phyloP scores from a whole-genome alignment of 148 eudicot genomes.

The Rhododendron vialii region DNA sequence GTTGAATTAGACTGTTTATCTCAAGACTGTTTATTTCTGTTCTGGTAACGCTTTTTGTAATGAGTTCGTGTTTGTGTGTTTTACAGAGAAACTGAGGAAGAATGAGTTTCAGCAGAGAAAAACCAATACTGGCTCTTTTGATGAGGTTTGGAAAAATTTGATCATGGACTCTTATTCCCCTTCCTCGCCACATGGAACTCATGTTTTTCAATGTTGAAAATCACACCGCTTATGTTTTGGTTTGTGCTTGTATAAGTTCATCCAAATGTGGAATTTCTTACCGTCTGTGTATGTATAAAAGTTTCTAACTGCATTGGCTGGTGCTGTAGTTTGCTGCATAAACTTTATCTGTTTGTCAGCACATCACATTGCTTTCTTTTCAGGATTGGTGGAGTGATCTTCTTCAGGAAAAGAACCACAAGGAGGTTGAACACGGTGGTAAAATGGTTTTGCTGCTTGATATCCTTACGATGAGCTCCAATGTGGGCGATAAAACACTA shows the following conservation, averaged over 20 bases:
- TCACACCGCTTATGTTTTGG: background rate
- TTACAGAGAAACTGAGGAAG: constrained; percentile 51
- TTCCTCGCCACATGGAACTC: background rate
- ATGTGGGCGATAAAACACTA: constrained; percentile 76
- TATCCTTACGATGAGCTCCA: constrained; percentile 65
- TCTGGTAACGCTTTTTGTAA: background rate
- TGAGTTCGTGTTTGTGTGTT: background rate
- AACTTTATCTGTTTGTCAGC: background rate
- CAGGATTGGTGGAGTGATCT: constrained; percentile 98
- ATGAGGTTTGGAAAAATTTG: constrained; percentile 48
- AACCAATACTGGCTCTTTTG: constrained; percentile 49
- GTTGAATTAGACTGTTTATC: background rate
- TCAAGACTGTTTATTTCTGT: background rate
- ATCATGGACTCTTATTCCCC: background rate
- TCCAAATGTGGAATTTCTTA: background rate
- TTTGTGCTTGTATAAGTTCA: background rate
- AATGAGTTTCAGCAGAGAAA: constrained; percentile 35
- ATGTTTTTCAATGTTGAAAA: background rate
- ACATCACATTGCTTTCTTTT: constrained; percentile 5
- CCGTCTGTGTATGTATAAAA: background rate
- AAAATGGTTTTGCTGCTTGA: constrained; percentile 97
- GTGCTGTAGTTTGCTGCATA: background rate
- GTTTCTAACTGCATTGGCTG: background rate
- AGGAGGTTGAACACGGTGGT: constrained; percentile 73
- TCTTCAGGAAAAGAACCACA: constrained; percentile 45